These are phyloP conservation scores for Purpureocillium takamizusanense DNA, from an alignment of 2,329 filamentous ascomycete species.

Conservation along the genomic window DNA sequence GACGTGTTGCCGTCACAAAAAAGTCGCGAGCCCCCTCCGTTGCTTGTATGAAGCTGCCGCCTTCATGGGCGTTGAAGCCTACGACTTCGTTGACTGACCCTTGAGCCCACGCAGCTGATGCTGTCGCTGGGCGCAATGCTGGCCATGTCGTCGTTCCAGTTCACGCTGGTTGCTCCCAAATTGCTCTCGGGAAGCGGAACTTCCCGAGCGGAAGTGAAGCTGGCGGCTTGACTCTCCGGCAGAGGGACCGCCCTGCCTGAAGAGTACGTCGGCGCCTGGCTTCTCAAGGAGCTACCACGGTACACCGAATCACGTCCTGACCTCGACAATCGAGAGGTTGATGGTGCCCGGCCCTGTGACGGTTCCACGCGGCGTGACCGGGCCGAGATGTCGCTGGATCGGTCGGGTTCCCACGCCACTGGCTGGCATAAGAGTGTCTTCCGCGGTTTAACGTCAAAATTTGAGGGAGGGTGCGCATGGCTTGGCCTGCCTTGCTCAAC, in stretches of 20 bases:
- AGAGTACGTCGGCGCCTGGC: neutral
- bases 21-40: too few species aligned
- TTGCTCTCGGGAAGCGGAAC: constrained; percentile 32
- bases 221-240: constrained; percentile 7
- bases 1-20: too few species aligned
- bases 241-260: constrained; percentile 2
- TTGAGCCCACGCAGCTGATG: constrained; percentile 49
- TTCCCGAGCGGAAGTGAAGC: constrained; percentile 20
- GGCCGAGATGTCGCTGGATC: neutral
- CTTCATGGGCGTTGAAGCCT: constrained; percentile 3
- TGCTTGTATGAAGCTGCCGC: too few species aligned
- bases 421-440: too few species aligned
- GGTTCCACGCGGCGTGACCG: neutral
- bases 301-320: neutral
- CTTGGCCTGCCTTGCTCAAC: neutral
- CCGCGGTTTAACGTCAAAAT: neutral
- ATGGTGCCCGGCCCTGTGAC: neutral
- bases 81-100: constrained; percentile 15
- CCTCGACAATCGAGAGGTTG: neutral
- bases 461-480: neutral
- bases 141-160: constrained; percentile 38
- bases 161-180: constrained; percentile 28
- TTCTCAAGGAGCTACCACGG: constrained; percentile 6
- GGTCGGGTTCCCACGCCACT: neutral
- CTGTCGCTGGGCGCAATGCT: constrained; percentile 53